Evolutionary conservation across 176 grass and related monocot species (phyloP), one percentile per base, ranked within the genome.

Genomic region (Poa annua): DNA sequence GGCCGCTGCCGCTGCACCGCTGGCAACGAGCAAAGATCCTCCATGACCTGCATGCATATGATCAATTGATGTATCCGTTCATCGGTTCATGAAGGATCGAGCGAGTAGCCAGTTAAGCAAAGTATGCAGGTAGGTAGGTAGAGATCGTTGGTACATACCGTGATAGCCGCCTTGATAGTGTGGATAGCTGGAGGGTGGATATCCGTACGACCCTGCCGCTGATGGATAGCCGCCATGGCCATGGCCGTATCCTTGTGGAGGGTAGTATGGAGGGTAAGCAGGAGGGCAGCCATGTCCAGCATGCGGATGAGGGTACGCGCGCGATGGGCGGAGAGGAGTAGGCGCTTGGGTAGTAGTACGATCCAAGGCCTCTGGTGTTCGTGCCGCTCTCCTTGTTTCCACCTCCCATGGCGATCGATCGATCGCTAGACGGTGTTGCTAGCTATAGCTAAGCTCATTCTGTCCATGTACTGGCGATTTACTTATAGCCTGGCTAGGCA

Each of bases 371-470:
- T 74, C 25, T 52, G 7, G 45, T 74, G 24, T 64, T 64, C 6
- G 2, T 64, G 8, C 71, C 45, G 8, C 8, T 3, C 7, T 52
- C 47, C 47, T 33, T 74, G 25, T 34, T 17, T 19, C 71, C 71
- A 51, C 71, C 71, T 74, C 71, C 71, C 71, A 74, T 74, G 70
- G 70, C 9, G 70, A 49, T 72, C 13, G 41, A 47, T 72, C 22
- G 22, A 1, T 25, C 7, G 21, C 3, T 71, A 11, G 20, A 71
- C 13, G 68, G 11, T 71, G 67, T 69, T 42, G 20, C 35, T 44
- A 42, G 20, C 35, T 44, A 42, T 70, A 36, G 6, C 19, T 69
- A 41, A 20, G n/a, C 42, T 71, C 41, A 72, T 26, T 12, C 11
- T 71, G 38, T 71, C n/a, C 41, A 72, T 50, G 41, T 17, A 26